Evolutionary conservation across 208 protist species (phyloP), one percentile per base, ranked within the genome.

Genomic region (Trypanosoma lewisi): DNA sequence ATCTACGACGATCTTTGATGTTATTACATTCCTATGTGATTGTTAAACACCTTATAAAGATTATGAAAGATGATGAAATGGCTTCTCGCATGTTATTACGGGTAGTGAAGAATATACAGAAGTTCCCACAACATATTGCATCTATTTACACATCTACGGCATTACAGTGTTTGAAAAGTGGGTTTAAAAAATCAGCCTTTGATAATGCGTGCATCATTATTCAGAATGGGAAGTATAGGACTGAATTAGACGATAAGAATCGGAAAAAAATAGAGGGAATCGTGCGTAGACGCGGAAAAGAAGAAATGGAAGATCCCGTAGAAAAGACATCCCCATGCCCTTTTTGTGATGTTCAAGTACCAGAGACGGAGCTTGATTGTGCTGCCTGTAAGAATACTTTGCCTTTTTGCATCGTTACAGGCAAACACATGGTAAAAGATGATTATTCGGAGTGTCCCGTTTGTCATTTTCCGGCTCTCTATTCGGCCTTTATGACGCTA

Each of bases 21-120:
- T 75, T 99, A 12, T 83, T 99, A 17, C 97, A 99, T 77, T 96
- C 86, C 2, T 99, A 99, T 83, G 71, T 98, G 17, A 90, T 99
- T 48, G 97, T 97, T 8, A 98, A 98, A 83, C 78, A 91, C 39
- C 73, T 98, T 44, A 77, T 97, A 25, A 91, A 96, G 53, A 55
- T 82, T 30, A 87, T 96, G 85, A 60, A 90, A 16, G 93, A 98
- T 47, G 89, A 98, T 63, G 53, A 78, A 23, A 88, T 77, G 0
- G 96, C 93, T 14, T 97, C 95, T 47, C 89, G 97, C 31, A 96
- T 99, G 95, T 85, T 99, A 19, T 71, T 98, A 34, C 93, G 98
- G 14, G 96, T 98, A 23, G 82, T 95, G 6, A 83, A 91, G 62
- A 98, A 98, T 71, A 98, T 98, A 57, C 87, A 89, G 37, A 93